Conservation (phyloP, 129 eudicot species). For the Helichrysum umbraculigerum region DNA sequence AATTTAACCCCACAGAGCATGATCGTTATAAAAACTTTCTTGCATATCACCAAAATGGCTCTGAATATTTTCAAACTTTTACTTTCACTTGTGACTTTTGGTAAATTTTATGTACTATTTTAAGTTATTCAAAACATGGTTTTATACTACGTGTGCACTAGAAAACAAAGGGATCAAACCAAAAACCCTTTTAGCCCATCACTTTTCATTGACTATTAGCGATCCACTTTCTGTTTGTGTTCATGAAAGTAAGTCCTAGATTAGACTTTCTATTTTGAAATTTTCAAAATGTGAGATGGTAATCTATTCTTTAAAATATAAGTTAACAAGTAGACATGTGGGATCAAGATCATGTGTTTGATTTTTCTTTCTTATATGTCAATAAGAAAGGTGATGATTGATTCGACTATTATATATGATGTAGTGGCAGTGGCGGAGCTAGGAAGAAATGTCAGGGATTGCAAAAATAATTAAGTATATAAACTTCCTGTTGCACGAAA, state of each 20-base stretch:
- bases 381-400: not conserved
- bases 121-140: conserved; percentile 24
- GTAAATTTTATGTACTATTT: conserved; percentile 33
- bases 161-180: conserved; percentile 33
- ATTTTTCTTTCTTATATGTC: too few relatives aligned
- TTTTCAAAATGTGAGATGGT: not conserved
- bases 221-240: conserved; percentile 22
- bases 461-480: too few relatives aligned
- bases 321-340: not conserved
- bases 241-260: not conserved
- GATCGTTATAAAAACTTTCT: conserved; percentile 19
- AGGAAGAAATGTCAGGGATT: too few relatives aligned
- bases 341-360: not conserved
- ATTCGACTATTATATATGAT: too few relatives aligned
- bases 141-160: conserved; percentile 34
- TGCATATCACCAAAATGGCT: conserved; percentile 38
- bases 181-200: conserved; percentile 32
- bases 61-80: conserved; percentile 44
- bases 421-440: too few relatives aligned
- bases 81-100: conserved; percentile 34
- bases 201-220: conserved; percentile 28
- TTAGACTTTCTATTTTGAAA: not conserved
- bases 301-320: not conserved
- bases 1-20: conserved; percentile 29
- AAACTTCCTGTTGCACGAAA: too few relatives aligned